Base-by-base conservation (phyloP, 2,329 filamentous ascomycete genomes). In the Colletotrichum sp. region DNA sequence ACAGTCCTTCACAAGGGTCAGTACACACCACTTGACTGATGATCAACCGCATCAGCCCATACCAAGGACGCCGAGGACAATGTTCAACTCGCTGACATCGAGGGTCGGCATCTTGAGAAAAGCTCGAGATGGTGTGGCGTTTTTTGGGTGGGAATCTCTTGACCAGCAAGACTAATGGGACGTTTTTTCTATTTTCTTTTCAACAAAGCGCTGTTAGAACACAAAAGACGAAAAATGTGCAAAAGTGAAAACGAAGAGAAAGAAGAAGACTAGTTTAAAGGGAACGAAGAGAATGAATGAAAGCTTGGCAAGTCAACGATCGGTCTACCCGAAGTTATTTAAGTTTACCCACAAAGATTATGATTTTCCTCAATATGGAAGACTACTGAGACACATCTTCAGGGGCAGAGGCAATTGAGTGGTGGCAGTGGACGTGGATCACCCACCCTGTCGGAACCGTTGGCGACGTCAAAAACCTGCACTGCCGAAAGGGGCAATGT, bases 1-100 rank as follows among this genome's bases (percentile, higher is more conserved):
- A 91, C 12, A 83, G 81, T 64, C 88, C 88, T 48, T 87, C 30
- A 25, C 60, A 8, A 27, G 39, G 48, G 19, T 59, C 22, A 57
- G 25, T 44, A n/a, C 13, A 32, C 16, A 25, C 25, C 27, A 61
- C 34, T 52, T 28, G 52, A 36, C 28, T 7, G 28, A 61, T 22
- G 15, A 30, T 34, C 30, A 28, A 28, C 28, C n/a, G 19, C 28
- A 61, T 48, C 19, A 36, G 34, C 70, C 52, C 84, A 73, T 79
- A 88, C 87, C 87, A 68, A 89, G 78, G 4, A 89, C 81, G 11
- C 84, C 81, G 39, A 88, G 81, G 32, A 90, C 87, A 25, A 90
- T 84, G 78, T 91, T 91, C 73, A 91, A 85, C 69, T 80, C 78
- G 75, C 75, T 80, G 13, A 75, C 59, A 65, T 79, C 73, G 64